Evolutionary conservation across 345 rosid genomes (phyloP).

Genomic region (Raphanus sativus): DNA sequence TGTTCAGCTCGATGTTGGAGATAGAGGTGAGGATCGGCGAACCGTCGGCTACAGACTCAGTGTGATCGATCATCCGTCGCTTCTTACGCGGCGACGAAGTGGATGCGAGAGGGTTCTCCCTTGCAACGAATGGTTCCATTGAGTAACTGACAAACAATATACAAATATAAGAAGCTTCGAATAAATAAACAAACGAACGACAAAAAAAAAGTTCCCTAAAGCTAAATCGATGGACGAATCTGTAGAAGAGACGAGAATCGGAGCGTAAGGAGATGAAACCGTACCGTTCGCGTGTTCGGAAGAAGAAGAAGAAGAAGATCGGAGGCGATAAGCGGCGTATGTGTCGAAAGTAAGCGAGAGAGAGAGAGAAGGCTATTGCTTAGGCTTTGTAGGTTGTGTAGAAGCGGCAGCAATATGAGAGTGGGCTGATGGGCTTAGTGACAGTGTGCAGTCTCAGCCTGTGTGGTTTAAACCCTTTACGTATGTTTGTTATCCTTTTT

Average conservation of each 20-base stretch:
- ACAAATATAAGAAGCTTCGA: neutral
- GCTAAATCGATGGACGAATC: conserved; percentile 20
- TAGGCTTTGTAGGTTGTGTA: conserved; percentile 33
- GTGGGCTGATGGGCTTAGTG: conserved; percentile 25
- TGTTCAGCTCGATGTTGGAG: conserved; percentile 20
- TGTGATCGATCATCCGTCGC: conserved; percentile 41
- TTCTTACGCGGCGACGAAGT: conserved; percentile 38
- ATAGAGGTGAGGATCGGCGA: conserved; percentile 2
- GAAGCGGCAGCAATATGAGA: conserved; percentile 29
- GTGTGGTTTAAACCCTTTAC: neutral
- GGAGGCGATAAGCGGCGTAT: conserved; percentile 38
- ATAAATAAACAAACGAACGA: neutral
- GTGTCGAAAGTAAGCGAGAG: conserved; percentile 6
- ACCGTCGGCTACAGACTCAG: conserved; percentile 24
- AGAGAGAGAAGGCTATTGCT: conserved; percentile 7
- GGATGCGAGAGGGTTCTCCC: conserved; percentile 33
- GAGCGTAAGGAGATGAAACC: conserved; percentile 1
- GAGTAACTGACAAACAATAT: conserved; percentile 27
- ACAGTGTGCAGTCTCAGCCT: conserved; percentile 18
- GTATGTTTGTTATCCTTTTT: neutral
- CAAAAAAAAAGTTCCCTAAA: neutral
- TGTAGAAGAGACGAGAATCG: conserved; percentile 19
- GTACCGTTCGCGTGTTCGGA: conserved; percentile 17
- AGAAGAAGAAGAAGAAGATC: conserved; percentile 15
- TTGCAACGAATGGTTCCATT: conserved; percentile 39